Percentiles rank a stretch among this genome's conserved stretches.
Conservation (phyloP, 192 early-diverging fungal species). For the Diversispora epigaea region DNA sequence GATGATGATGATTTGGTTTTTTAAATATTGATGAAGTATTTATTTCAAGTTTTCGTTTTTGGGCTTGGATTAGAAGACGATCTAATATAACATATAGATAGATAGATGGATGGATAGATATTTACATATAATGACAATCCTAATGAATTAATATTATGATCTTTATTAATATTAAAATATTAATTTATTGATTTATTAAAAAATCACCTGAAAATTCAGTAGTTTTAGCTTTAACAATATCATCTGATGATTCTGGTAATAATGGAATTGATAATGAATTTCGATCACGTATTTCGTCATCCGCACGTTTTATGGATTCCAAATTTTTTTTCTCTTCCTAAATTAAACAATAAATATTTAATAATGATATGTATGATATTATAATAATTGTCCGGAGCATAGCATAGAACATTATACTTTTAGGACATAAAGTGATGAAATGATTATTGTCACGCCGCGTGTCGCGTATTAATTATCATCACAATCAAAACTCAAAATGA, state of each 20-base stretch:
- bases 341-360: neutral
- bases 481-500: neutral
- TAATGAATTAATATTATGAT: neutral
- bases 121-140: too few species aligned
- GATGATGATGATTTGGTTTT: neutral
- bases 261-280: slow-evolving; percentile 61
- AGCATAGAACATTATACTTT: too few species aligned
- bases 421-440: too few species aligned
- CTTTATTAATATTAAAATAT: neutral
- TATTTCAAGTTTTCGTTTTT: slow-evolving; percentile 37
- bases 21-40: slow-evolving; percentile 35
- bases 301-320: slow-evolving; percentile 39
- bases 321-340: slow-evolving; percentile 59
- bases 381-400: too few species aligned
- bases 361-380: too few species aligned
- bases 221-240: slow-evolving; percentile 50
- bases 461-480: too few species aligned
- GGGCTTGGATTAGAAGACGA: slow-evolving; percentile 25
- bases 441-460: too few species aligned
- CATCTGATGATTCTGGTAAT: slow-evolving; percentile 51
- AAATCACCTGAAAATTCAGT: slow-evolving; percentile 48
- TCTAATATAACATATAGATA: too few species aligned
- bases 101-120: too few species aligned
- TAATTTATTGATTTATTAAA: neutral
- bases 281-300: slow-evolving; percentile 59